phyloP scores from a whole-genome alignment of 192 early-diverging fungal species.

The Backusella psychrophila region DNA sequence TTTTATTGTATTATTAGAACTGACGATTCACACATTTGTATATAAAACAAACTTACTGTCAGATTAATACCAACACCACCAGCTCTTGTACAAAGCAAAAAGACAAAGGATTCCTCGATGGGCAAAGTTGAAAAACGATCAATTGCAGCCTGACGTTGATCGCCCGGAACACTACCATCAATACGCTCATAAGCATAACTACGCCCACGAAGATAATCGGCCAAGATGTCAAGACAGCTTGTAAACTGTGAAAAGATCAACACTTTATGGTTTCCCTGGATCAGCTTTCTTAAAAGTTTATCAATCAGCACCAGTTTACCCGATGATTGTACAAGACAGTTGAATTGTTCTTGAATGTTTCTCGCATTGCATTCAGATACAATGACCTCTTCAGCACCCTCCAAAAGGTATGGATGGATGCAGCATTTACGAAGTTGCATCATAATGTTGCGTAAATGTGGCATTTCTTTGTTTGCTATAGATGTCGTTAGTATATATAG shows the following conservation, averaged over 20 bases:
- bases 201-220: constrained; percentile 76
- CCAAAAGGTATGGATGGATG: constrained; percentile 81
- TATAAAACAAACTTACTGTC: constrained; percentile 38
- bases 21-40: not conserved
- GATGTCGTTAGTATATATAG: not conserved
- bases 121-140: constrained; percentile 74
- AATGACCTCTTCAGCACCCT: constrained; percentile 79
- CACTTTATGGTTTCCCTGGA: constrained; percentile 78
- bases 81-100: constrained; percentile 81
- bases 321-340: constrained; percentile 70
- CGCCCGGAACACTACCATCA: constrained; percentile 76
- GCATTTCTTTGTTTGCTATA: constrained; percentile 50
- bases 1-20: not conserved
- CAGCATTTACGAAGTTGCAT: constrained; percentile 90
- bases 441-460: constrained; percentile 83
- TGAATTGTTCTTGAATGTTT: constrained; percentile 59
- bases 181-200: constrained; percentile 77
- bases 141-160: constrained; percentile 81
- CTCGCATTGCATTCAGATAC: constrained; percentile 59
- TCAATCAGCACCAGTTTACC: constrained; percentile 83
- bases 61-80: constrained; percentile 90
- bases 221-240: constrained; percentile 66
- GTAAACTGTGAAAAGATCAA: constrained; percentile 91
- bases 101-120: constrained; percentile 77
- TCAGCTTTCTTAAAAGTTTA: constrained; percentile 73